Conservation (phyloP, 1,284 basidiomycete genomes). For the Microbotryomycetes sp. region DNA sequence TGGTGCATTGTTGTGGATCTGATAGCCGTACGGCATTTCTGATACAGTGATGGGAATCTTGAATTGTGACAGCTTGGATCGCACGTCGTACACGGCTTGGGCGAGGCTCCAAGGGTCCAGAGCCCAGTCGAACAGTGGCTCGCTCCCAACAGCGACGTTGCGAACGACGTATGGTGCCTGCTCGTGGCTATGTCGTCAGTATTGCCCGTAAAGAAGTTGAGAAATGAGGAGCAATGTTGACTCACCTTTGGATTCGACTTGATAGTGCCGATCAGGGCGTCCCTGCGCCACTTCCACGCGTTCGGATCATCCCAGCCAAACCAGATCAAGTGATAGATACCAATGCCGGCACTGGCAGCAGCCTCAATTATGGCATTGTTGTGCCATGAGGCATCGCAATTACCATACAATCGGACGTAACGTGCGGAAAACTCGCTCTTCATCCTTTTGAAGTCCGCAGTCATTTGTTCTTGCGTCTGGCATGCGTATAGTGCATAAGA, state of each 20-base stretch:
- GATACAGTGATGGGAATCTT: slow-evolving; percentile 52
- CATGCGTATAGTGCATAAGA: slow-evolving; percentile 11
- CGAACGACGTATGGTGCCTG: slow-evolving; percentile 62
- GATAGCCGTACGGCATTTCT: slow-evolving; percentile 51
- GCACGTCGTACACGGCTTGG: slow-evolving; percentile 29
- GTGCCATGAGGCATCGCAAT: slow-evolving; percentile 50
- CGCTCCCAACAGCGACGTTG: slow-evolving; percentile 63
- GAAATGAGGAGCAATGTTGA: too few relatives aligned
- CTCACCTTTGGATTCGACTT: slow-evolving; percentile 50
- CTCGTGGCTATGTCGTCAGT: too few relatives aligned
- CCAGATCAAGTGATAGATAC: slow-evolving; percentile 69
- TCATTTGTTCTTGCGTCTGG: slow-evolving; percentile 39
- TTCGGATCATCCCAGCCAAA: slow-evolving; percentile 51
- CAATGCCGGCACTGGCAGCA: slow-evolving; percentile 61
- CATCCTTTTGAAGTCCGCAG: slow-evolving; percentile 58
- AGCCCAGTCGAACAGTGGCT: slow-evolving; percentile 62
- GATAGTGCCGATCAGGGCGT: slow-evolving; percentile 53
- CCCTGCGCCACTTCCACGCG: slow-evolving; percentile 54
- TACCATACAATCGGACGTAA: slow-evolving; percentile 64
- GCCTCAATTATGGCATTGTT: slow-evolving; percentile 60
- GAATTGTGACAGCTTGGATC: neutral
- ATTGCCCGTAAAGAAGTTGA: too few relatives aligned
- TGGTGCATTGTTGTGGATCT: slow-evolving; percentile 47
- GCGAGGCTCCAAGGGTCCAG: slow-evolving; percentile 53
- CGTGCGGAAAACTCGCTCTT: slow-evolving; percentile 56